A percentile compares a stretch with the other conserved stretches of the same genome.
Evolutionary conservation across 176 grass and related monocot genomes (phyloP).

Genomic region (Eremochloa ophiuroides): DNA sequence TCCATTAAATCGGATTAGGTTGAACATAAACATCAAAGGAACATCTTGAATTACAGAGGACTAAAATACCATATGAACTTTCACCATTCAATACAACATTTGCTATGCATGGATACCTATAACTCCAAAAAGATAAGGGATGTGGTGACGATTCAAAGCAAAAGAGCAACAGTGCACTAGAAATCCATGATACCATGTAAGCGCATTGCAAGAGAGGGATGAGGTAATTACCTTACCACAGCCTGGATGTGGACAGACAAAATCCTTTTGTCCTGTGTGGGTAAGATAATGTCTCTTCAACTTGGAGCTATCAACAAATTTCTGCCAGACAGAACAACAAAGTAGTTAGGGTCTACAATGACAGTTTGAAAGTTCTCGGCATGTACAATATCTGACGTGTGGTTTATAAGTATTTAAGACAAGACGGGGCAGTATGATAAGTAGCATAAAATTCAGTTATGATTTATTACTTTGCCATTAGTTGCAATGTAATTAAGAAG

Average conservation of each 20-base stretch:
- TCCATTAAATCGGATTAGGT: not conserved
- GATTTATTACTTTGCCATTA: not conserved
- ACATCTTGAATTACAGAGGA: not conserved
- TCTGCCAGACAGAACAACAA: conserved; percentile 45
- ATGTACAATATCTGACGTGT: not conserved
- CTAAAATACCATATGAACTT: not conserved
- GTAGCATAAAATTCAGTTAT: not conserved
- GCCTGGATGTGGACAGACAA: conserved; percentile 66
- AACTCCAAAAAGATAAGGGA: not conserved
- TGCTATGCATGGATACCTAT: not conserved
- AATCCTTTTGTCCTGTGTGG: conserved; percentile 90
- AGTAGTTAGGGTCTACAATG: not conserved
- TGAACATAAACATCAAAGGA: not conserved
- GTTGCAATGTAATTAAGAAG: not conserved
- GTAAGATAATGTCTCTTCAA: conserved; percentile 83
- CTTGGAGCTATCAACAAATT: conserved; percentile 92
- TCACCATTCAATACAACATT: conserved; percentile 12
- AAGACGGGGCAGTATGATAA: not conserved
- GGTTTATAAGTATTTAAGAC: not conserved
- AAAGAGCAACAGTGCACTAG: not conserved
- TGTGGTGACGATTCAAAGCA: not conserved
- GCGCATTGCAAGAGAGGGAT: not conserved
- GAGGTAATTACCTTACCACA: conserved; percentile 71
- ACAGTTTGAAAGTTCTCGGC: not conserved
- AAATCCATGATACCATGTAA: not conserved